These are phyloP conservation scores for Aspergillus unguis DNA, from an alignment of 2,329 filamentous ascomycete species.

Conservation along the genomic window DNA sequence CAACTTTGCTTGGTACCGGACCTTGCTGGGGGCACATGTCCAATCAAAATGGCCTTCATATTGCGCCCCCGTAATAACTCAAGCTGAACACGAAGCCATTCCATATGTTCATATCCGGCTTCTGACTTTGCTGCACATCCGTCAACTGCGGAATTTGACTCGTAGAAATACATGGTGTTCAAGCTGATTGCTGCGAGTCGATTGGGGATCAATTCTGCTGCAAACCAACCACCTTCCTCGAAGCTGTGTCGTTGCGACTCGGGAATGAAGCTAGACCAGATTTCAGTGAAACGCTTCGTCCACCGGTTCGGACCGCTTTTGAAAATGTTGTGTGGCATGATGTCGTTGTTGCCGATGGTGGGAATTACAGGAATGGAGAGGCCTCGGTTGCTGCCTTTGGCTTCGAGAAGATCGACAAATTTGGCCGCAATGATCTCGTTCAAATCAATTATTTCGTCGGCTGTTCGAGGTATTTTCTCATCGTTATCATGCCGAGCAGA, in stretches of 20 bases:
- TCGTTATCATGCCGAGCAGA: slow-evolving; percentile 88
- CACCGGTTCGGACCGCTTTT: slow-evolving; percentile 79
- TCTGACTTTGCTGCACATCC: slow-evolving; percentile 76
- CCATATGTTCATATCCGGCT: slow-evolving; percentile 90
- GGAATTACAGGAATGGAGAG: slow-evolving; percentile 78
- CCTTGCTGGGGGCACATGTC: slow-evolving; percentile 88
- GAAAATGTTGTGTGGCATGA: slow-evolving; percentile 95
- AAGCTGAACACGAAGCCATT: slow-evolving; percentile 90
- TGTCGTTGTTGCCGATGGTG: slow-evolving; percentile 95
- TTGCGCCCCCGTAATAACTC: slow-evolving; percentile 75
- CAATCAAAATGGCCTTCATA: slow-evolving; percentile 92
- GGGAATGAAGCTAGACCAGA: slow-evolving; percentile 86
- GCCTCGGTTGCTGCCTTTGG: slow-evolving; percentile 52
- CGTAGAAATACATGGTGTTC: slow-evolving; percentile 96
- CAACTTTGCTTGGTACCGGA: slow-evolving; percentile 81
- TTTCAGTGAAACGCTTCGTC: slow-evolving; percentile 69
- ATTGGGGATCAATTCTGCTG: slow-evolving; percentile 82
- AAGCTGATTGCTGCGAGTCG: slow-evolving; percentile 86
- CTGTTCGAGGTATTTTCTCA: slow-evolving; percentile 70
- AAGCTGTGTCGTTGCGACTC: slow-evolving; percentile 90
- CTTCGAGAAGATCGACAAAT: slow-evolving; percentile 70
- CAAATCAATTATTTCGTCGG: slow-evolving; percentile 69
- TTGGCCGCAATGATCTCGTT: slow-evolving; percentile 74
- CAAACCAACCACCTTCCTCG: slow-evolving; percentile 90
- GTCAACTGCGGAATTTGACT: slow-evolving; percentile 88